Percentiles rank a stretch among this genome's conserved stretches.
Conservation (phyloP, 768 basidiomycete species). For the Podaxis sp. region DNA sequence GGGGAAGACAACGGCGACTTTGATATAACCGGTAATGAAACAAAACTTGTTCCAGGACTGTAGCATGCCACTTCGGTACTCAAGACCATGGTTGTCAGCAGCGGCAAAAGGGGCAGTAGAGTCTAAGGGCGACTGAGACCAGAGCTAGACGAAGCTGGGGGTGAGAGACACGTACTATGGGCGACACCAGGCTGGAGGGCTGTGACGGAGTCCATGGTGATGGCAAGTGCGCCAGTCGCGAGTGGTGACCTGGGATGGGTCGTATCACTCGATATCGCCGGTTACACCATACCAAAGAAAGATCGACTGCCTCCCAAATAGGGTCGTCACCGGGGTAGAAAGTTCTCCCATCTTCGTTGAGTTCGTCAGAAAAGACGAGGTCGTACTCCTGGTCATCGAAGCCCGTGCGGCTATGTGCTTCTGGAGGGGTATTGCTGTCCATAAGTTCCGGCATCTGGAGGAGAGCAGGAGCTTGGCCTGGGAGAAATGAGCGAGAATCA, state of each 20-base stretch:
- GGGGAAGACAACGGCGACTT: constrained; percentile 60
- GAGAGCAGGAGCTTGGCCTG: constrained; percentile 65
- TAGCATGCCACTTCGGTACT: constrained; percentile 75
- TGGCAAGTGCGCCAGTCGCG: constrained; percentile 63
- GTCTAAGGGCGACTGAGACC: constrained; percentile 21
- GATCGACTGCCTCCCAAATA: constrained; percentile 68
- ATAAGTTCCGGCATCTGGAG: constrained; percentile 60
- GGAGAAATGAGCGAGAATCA: background rate
- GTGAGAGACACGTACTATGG: constrained; percentile 23
- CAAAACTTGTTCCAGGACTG: constrained; percentile 93
- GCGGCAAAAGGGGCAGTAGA: constrained; percentile 48
- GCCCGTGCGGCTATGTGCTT: constrained; percentile 60
- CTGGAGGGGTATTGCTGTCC: constrained; percentile 67
- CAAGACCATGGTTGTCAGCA: constrained; percentile 53
- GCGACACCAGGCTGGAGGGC: constrained; percentile 33
- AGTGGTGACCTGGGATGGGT: constrained; percentile 66
- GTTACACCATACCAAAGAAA: constrained; percentile 78
- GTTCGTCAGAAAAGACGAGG: constrained; percentile 78
- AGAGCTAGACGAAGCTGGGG: background rate
- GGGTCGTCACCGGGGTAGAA: constrained; percentile 68
- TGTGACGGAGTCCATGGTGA: constrained; percentile 57
- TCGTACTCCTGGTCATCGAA: constrained; percentile 71
- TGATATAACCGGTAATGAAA: constrained; percentile 79
- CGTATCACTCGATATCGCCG: constrained; percentile 75
- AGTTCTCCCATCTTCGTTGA: constrained; percentile 61